Evolutionary conservation across 2,329 filamentous ascomycete genomes (phyloP), one percentile per base, ranked within the genome.

Genomic region (Trichoderma afroharzianum): DNA sequence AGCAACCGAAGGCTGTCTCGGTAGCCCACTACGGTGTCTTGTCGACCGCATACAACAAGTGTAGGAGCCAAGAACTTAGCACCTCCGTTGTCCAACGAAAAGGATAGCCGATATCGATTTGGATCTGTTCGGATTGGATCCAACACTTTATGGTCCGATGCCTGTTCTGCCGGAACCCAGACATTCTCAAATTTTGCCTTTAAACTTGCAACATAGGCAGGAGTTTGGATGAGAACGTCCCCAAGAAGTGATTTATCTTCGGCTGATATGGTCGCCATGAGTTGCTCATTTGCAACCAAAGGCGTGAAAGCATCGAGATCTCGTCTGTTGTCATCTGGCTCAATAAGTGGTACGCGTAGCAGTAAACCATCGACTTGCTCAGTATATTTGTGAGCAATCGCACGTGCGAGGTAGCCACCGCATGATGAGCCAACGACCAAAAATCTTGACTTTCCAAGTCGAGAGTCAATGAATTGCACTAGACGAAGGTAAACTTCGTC

Each of bases 401-500:
- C 72, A 15, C 72, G 70, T 21, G 72, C 72, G 26, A 73, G 69
- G n/a, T 73, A 72, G 26, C 72, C 72, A 24, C 72, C 72, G 39
- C 64, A 72, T 32, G 72, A 73, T 12, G 72, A 58, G 66, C 72
- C 72, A 28, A 69, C n/a, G n/a, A 73, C n/a, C 6, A 67, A 15
- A 55, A 73, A 73, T 24, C 64, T 26, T 21, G 58, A 62, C 6
- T 47, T 55, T 3, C 66, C 64, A 21, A 73, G 50, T 24, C 61
- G 63, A 21, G 53, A 53, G 33, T 72, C 70, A 24, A 73, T 67
- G 47, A 73, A 72, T 6, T 62, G 36, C 5, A 50, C 15, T 6
- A 73, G 28, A 18, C 58, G 72, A 32, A 39, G 15, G n/a, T 59
- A 72, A 28, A 73, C 50, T 12, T 72, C 72, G 43, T 73, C 72